Base-by-base conservation (phyloP, 1,139 yeast species). In the Geotrichum fermentans region DNA sequence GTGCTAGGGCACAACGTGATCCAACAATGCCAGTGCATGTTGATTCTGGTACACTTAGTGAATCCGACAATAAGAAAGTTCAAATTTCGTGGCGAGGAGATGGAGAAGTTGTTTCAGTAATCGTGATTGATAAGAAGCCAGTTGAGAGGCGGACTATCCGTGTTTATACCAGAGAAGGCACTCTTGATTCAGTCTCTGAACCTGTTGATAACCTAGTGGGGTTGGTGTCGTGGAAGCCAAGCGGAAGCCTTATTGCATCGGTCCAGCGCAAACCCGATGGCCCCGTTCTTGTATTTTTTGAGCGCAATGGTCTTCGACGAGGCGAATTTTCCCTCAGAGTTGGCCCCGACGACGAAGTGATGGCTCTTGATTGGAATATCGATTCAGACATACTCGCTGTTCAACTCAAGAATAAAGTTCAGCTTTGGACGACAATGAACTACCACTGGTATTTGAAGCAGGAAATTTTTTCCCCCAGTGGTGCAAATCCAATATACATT, bases 361-460 rank as follows among this genome's bases (percentile, higher is more conserved):
- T 68, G n/a, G 73, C 73, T 42, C 56, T 92, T 17, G 74, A 77
- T 38, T 94, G 98, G 98, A 87, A 92, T 52, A 73, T 81, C 37
- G 84, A 83, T 58, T 83, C 94, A 46, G 95, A 89, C 57, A 74
- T 87, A 1, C 70, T 94, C 51, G 84, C 95, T 0, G 70, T 92
- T 21, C 82, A 79, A 49, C 68, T 83, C 28, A 58, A 67, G 1
- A 76, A 82, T 56, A 70, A 78, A 32, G 74, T 92, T 17, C 95
- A 86, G 63, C 69, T 94, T 33, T 94, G 97, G 97, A 82, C 95
- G 1, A 75, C 86, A 1, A 90, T 87, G 61, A 94, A 94, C 65
- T 94, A 90, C 65, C 95, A 90, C 64, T 94, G 98, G 97, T 88
- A 85, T 64, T 73, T 90, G 57, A 92, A 94, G 63, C 95, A 85